A percentile compares a stretch with the other conserved stretches of the same genome.
Conservation (phyloP, 2,329 filamentous ascomycete species). For the Sarocladiaceae sp. region DNA sequence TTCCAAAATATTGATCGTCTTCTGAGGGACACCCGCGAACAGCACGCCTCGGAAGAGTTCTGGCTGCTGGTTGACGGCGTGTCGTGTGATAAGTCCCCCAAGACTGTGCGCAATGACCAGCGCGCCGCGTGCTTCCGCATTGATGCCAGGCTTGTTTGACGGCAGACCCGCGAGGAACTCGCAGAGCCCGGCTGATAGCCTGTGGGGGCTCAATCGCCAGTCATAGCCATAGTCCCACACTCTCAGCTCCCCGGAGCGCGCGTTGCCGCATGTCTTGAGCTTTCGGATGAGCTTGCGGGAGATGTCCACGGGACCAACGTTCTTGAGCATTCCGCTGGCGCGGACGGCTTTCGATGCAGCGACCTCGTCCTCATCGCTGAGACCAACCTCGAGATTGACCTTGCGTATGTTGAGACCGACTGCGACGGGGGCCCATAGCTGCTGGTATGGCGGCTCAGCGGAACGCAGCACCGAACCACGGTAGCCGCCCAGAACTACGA, state of each 20-base stretch:
- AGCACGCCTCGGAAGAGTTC: conserved; percentile 81
- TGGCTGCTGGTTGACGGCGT: conserved; percentile 78
- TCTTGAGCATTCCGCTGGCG: conserved; percentile 79
- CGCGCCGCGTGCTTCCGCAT: conserved; percentile 57
- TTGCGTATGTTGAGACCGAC: conserved; percentile 87
- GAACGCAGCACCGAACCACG: conserved; percentile 84
- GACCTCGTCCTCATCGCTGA: conserved; percentile 76
- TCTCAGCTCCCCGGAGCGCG: conserved; percentile 61
- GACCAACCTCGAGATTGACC: conserved; percentile 81
- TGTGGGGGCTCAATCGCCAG: conserved; percentile 79
- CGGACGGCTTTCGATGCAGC: conserved; percentile 78
- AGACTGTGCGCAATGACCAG: conserved; percentile 81
- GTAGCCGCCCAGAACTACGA: conserved; percentile 87
- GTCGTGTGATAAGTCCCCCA: conserved; percentile 79
- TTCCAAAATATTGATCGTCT: conserved; percentile 86
- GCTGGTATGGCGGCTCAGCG: conserved; percentile 72
- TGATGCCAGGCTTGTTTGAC: conserved; percentile 58
- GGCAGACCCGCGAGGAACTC: conserved; percentile 67
- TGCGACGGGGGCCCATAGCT: conserved; percentile 91
- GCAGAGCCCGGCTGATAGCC: conserved; percentile 66
- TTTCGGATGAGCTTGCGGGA: conserved; percentile 75
- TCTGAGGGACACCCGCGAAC: conserved; percentile 77
- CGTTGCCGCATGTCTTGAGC: conserved; percentile 67
- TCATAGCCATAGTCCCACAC: conserved; percentile 93
- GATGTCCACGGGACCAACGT: conserved; percentile 89